These are phyloP conservation scores for Sphaerulina vaccinii DNA, from an alignment of 2,329 filamentous ascomycete species.

Conservation along the genomic window DNA sequence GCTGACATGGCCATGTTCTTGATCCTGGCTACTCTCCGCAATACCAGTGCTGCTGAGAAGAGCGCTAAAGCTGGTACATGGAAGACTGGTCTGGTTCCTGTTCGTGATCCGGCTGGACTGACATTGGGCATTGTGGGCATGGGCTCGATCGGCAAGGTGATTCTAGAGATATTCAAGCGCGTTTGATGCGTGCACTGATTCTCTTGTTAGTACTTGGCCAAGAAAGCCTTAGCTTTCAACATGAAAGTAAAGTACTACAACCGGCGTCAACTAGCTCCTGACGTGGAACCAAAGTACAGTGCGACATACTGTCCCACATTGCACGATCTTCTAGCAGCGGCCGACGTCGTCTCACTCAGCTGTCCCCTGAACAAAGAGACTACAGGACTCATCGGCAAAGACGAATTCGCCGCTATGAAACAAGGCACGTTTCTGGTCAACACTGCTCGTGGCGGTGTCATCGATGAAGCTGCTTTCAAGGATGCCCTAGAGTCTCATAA, in stretches of 20 bases:
- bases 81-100: conserved; percentile 13
- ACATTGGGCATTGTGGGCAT: conserved; percentile 67
- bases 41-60: conserved; percentile 30
- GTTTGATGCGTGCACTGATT: neutral
- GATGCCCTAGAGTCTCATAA: conserved; percentile 49
- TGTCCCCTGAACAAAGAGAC: conserved; percentile 49
- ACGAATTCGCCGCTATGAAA: conserved; percentile 50
- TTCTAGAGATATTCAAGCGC: neutral
- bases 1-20: conserved; percentile 40
- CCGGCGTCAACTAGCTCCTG: conserved; percentile 48
- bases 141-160: conserved; percentile 52
- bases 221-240: conserved; percentile 60
- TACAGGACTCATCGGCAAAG: conserved; percentile 40
- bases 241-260: conserved; percentile 67
- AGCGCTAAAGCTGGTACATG: conserved; percentile 16
- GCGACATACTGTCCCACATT: conserved; percentile 54
- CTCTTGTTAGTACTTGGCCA: conserved; percentile 53
- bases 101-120: conserved; percentile 62
- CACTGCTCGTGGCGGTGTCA: conserved; percentile 51
- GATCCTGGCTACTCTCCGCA: conserved; percentile 43
- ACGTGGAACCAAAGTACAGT: conserved; percentile 48
- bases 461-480: conserved; percentile 52
- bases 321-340: conserved; percentile 40
- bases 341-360: conserved; percentile 50
- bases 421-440: conserved; percentile 51